Percentiles rank a stretch among this genome's conserved stretches.
Conservation (phyloP, 768 basidiomycete genomes). For the Obba rivulosa region DNA sequence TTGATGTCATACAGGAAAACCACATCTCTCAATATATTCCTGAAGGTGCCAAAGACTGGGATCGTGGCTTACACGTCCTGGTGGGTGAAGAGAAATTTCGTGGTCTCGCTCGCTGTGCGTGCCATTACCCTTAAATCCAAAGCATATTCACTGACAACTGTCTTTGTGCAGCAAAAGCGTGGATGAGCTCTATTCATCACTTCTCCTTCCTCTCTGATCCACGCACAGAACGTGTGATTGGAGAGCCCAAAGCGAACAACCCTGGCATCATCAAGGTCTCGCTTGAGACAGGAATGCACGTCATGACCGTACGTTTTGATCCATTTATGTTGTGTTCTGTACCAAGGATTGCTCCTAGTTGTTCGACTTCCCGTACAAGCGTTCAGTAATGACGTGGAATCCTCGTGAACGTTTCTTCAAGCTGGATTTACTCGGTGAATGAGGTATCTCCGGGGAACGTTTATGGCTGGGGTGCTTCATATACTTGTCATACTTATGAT, state of each 20-base stretch:
- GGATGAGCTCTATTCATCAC: slow-evolving; percentile 35
- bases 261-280: slow-evolving; percentile 23
- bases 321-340: not conserved
- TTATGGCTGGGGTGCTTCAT: too few species aligned
- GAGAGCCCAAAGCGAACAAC: slow-evolving; percentile 36
- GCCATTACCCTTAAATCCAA: not conserved
- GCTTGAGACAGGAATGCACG: slow-evolving; percentile 8
- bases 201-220: slow-evolving; percentile 39
- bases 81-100: slow-evolving; percentile 43
- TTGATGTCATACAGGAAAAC: slow-evolving; percentile 6
- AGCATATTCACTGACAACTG: slow-evolving; percentile 8
- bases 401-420: slow-evolving; percentile 15
- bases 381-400: slow-evolving; percentile 13
- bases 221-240: slow-evolving; percentile 35
- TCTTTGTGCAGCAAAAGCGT: slow-evolving; percentile 21
- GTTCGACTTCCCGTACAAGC: slow-evolving; percentile 19
- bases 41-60: slow-evolving; percentile 25
- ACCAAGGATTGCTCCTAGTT: not conserved
- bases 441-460: too few species aligned
- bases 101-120: slow-evolving; percentile 37
- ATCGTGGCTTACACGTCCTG: slow-evolving; percentile 38
- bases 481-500: too few species aligned
- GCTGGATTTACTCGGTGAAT: slow-evolving; percentile 5
- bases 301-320: slow-evolving; percentile 6
- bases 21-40: slow-evolving; percentile 22